Evolutionary conservation across 352 stramenopile species (phyloP).

Genomic region (Phytophthora palmivora): DNA sequence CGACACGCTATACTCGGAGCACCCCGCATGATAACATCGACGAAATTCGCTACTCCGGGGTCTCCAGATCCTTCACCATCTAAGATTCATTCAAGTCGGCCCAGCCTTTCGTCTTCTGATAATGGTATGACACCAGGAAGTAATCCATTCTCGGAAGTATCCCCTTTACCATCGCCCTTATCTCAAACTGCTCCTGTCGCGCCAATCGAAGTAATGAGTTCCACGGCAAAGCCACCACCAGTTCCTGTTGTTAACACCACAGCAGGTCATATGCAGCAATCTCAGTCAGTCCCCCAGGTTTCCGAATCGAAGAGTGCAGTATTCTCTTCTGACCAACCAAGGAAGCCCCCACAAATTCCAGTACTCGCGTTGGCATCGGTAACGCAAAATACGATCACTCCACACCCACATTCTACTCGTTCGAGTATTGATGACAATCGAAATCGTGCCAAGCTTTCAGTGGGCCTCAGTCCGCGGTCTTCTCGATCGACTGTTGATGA

Average conservation of each 20-base stretch:
- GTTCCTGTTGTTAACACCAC: conserved; percentile 2
- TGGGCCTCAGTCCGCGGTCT: conserved; percentile 13
- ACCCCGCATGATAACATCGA: conserved; percentile 9
- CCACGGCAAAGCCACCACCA: conserved; percentile 10
- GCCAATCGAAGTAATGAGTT: conserved; percentile 27
- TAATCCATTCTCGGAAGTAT: conserved; percentile 17
- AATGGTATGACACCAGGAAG: background rate
- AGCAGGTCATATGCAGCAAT: conserved; percentile 1
- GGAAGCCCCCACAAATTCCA: conserved; percentile 19
- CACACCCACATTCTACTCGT: conserved; percentile 26
- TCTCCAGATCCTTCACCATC: conserved; percentile 1
- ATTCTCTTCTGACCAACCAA: conserved; percentile 6
- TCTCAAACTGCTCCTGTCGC: conserved; percentile 24
- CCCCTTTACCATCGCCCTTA: conserved; percentile 15
- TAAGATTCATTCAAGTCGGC: conserved; percentile 9
- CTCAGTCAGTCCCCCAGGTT: conserved; percentile 3
- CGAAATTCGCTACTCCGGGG: conserved; percentile 4
- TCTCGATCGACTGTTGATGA: conserved; percentile 23
- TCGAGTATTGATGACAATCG: conserved; percentile 29
- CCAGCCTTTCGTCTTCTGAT: conserved; percentile 16
- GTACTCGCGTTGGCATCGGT: conserved; percentile 24
- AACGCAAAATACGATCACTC: conserved; percentile 13
- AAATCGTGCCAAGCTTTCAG: conserved; percentile 3
- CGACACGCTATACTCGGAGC: conserved; percentile 57
- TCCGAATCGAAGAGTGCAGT: conserved; percentile 13